Evolutionary conservation across 2,329 filamentous ascomycete genomes (phyloP).

Genomic region (Cladophialophora exuberans): DNA sequence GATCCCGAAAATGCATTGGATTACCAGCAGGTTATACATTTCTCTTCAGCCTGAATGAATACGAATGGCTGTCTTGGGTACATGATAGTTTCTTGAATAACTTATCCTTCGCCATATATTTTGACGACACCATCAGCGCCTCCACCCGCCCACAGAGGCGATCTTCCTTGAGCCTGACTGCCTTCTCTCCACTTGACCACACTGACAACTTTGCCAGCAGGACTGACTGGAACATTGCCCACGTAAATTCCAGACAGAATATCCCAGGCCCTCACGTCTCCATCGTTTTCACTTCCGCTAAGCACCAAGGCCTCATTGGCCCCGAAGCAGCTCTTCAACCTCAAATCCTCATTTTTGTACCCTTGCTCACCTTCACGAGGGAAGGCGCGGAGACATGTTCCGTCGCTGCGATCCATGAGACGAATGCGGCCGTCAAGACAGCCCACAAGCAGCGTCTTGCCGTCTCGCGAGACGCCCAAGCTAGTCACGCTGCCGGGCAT

Average conservation of each 20-base stretch:
- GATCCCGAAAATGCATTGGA: too few relatives aligned
- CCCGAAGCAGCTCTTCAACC: constrained; percentile 77
- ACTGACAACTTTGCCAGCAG: constrained; percentile 29
- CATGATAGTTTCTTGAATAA: neutral
- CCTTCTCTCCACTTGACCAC: constrained; percentile 33
- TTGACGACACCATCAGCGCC: constrained; percentile 32
- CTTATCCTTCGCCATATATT: constrained; percentile 25
- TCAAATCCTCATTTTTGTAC: constrained; percentile 68
- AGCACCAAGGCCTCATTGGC: constrained; percentile 76
- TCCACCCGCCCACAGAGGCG: constrained; percentile 32
- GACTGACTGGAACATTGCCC: constrained; percentile 27
- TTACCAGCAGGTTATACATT: too few relatives aligned
- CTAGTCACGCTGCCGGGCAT: constrained; percentile 73
- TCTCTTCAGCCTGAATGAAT: too few relatives aligned
- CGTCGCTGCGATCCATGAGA: constrained; percentile 77
- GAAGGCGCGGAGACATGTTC: constrained; percentile 74
- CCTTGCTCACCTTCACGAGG: constrained; percentile 44
- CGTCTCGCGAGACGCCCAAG: constrained; percentile 70
- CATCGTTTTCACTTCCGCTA: constrained; percentile 77
- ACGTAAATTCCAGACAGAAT: constrained; percentile 67
- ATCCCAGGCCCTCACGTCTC: constrained; percentile 80
- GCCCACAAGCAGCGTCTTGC: constrained; percentile 73
- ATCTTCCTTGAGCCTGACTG: constrained; percentile 26
- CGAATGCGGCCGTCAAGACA: constrained; percentile 76
- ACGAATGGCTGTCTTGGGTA: too few relatives aligned